Base-by-base conservation (phyloP, 176 grass and related monocot genomes). In the Phyllostachys edulis region DNA sequence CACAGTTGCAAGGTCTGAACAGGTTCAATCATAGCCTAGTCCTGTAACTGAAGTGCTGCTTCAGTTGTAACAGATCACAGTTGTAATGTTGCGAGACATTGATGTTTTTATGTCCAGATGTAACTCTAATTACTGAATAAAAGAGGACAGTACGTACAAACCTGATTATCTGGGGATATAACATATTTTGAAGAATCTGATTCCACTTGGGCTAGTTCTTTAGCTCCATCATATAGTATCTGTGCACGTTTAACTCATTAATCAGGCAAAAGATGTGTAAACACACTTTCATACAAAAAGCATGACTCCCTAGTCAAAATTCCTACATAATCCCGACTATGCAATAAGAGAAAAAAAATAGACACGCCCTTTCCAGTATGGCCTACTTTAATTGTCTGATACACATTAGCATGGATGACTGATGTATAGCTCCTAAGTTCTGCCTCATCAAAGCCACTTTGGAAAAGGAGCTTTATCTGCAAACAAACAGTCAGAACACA, bases 381-480 rank as follows among this genome's bases (percentile, higher is more conserved):
- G 80, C 95, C 71, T 97, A 98, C 95, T 95, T 98, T 98, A 90
- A 98, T 87, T 93, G 95, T 95, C 92, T 98, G 95, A 85, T 93
- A 98, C 69, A 98, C 92, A 18, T 98, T 98, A 21, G 95, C 95
- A 88, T 98, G 95, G 65, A 98, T 94, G 78, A 98, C 95, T 88
- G 92, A 83, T 34, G 85, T 93, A 68, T 94, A 98, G 88, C 95
- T 95, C 86, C 68, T 91, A 69, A 98, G 85, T 66, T 98, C 95
- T 29, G 85, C 89, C 79, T 94, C 95, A 60, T 88, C 79, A 67
- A 98, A 98, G 47, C 95, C 95, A 82, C 87, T 95, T 87, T 98
- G 95, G 81, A 98, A 98, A 65, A 98, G 95, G 77, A 98, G 95
- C 44, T 93, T 95, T 91, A 98, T 98, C 95, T 98, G 87, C 55